phyloP scores from a whole-genome alignment of 1,284 basidiomycete genomes.

The Puccinia sorghi region DNA sequence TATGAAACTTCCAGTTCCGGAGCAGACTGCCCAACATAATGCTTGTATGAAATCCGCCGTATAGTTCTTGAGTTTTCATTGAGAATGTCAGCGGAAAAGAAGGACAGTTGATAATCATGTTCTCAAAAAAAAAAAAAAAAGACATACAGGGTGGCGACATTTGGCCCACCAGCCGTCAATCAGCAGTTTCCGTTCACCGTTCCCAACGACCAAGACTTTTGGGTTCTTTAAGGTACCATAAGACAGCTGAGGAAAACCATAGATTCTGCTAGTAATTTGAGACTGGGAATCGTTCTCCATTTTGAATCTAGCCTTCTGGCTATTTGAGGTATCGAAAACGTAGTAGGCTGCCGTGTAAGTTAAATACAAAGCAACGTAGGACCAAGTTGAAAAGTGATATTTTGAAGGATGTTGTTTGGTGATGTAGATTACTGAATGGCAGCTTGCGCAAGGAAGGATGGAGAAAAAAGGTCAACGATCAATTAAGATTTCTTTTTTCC shows the following conservation, averaged over 20 bases:
- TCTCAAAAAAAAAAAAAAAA: background rate
- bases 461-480: background rate
- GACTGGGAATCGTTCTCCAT: conserved; percentile 88
- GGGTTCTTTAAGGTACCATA: conserved; percentile 84
- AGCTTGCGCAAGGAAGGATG: conserved; percentile 48
- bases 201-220: conserved; percentile 87
- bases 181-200: conserved; percentile 68
- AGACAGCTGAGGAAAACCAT: conserved; percentile 86
- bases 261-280: conserved; percentile 72
- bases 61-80: conserved; percentile 67
- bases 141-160: conserved; percentile 76
- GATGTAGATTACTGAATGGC: conserved; percentile 93
- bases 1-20: conserved; percentile 79
- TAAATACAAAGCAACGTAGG: conserved; percentile 70
- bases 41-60: conserved; percentile 62
- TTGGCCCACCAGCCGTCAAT: conserved; percentile 87
- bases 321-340: conserved; percentile 90
- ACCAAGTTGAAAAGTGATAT: conserved; percentile 80
- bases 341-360: conserved; percentile 83
- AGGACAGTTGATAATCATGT: background rate
- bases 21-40: conserved; percentile 84
- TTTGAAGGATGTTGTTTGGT: conserved; percentile 83
- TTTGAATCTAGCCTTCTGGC: conserved; percentile 96
- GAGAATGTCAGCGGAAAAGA: background rate
- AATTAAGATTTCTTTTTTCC: background rate